A percentile compares a stretch with the other conserved stretches of the same genome.
Evolutionary conservation across 192 early-diverging fungal species (phyloP).

Genomic region (Coemansia sp.): DNA sequence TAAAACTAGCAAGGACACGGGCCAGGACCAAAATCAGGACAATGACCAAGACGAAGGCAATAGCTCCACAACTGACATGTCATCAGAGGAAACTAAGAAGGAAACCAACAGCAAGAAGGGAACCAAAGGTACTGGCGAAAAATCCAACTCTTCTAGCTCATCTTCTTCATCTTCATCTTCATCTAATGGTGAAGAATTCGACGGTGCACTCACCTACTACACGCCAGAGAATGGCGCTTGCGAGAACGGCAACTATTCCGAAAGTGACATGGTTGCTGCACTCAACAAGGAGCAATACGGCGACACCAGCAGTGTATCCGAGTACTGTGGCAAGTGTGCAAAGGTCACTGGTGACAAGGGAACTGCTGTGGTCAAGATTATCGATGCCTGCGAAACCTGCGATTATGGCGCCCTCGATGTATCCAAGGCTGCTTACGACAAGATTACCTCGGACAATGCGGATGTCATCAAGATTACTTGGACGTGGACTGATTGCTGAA

Average conservation of each 20-base stretch:
- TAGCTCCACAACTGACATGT: too few relatives aligned
- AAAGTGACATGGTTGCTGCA: constrained; percentile 35
- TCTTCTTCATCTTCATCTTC: neutral
- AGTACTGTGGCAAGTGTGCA: constrained; percentile 48
- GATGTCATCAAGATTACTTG: constrained; percentile 37
- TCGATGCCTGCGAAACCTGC: constrained; percentile 56
- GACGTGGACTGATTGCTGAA: constrained; percentile 32
- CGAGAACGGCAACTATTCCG: constrained; percentile 3
- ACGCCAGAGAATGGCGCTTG: constrained; percentile 33
- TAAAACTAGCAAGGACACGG: too few relatives aligned
- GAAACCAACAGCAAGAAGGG: too few relatives aligned
- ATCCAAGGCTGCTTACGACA: constrained; percentile 46
- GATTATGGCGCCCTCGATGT: constrained; percentile 47
- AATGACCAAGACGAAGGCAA: neutral
- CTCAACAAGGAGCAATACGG: constrained; percentile 52
- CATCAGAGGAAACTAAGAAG: too few relatives aligned
- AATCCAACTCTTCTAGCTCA: neutral
- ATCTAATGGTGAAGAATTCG: constrained; percentile 10
- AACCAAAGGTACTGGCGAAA: too few relatives aligned
- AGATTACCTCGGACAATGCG: constrained; percentile 26
- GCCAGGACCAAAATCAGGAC: too few relatives aligned
- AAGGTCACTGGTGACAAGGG: constrained; percentile 52
- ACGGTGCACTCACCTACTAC: constrained; percentile 26
- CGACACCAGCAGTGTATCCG: constrained; percentile 39
- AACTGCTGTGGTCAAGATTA: constrained; percentile 50